These are phyloP conservation scores for Amanita rimosa DNA, from an alignment of 768 basidiomycete genomes.

Conservation along the genomic window DNA sequence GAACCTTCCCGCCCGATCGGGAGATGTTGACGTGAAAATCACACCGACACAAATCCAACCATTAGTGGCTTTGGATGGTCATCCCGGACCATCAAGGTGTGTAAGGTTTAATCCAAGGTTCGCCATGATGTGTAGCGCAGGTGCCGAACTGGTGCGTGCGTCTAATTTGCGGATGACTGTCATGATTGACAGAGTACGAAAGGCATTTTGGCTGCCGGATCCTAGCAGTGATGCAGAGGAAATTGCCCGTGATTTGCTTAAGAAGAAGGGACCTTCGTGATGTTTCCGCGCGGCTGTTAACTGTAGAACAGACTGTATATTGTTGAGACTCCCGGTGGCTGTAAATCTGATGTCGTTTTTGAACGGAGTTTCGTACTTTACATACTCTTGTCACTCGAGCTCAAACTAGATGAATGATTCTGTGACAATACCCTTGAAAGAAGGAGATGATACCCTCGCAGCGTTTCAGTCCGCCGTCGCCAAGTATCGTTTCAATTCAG, in stretches of 20 bases:
- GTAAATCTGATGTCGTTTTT: not conserved
- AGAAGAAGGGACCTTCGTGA: slow-evolving; percentile 28
- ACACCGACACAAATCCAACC: slow-evolving; percentile 35
- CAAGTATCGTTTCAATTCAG: not conserved
- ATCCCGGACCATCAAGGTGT: slow-evolving; percentile 75
- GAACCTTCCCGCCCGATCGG: slow-evolving; percentile 39
- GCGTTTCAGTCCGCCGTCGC: not conserved
- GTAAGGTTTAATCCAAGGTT: slow-evolving; percentile 85
- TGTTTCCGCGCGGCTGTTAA: not conserved
- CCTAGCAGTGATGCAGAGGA: slow-evolving; percentile 58
- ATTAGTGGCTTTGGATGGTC: slow-evolving; percentile 52
- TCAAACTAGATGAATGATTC: not conserved
- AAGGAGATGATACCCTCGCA: not conserved
- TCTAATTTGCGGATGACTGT: slow-evolving; percentile 8
- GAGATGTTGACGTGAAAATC: slow-evolving; percentile 42
- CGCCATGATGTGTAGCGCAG: slow-evolving; percentile 82
- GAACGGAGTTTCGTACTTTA: not conserved
- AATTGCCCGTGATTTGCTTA: slow-evolving; percentile 56
- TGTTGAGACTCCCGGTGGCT: not conserved
- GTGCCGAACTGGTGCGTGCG: slow-evolving; percentile 63
- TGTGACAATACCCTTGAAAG: not conserved
- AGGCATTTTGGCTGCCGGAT: slow-evolving; percentile 45
- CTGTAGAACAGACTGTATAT: not conserved
- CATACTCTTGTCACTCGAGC: not conserved
- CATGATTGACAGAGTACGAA: slow-evolving; percentile 4